Evolutionary conservation across 192 early-diverging fungal genomes (phyloP), one percentile per base, ranked within the genome.

Genomic region (Piromyces finnis): DNA sequence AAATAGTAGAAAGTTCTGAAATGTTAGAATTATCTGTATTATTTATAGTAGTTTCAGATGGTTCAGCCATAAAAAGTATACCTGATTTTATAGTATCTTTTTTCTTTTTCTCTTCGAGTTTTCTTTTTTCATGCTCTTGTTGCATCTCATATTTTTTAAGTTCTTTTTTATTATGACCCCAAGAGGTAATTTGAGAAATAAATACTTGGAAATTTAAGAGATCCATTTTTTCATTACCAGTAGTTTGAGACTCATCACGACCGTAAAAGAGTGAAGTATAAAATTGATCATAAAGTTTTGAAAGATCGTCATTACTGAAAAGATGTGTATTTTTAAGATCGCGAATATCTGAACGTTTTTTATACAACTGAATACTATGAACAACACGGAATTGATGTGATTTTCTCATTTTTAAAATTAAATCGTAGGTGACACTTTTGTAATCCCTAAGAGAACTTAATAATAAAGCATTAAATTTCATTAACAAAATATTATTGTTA

Each of bases 401-500:
- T 51, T 51, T 51, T 51, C 41, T 51, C 41, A 51, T 51, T 22
- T 51, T 51, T 51, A 22, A 51, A 51, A 51, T 51, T 51, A 51
- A 51, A 22, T 51, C 41, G 22, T 51, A 51, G 14, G 15, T 51
- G 18, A 51, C 41, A 17, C 41, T 22, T 22, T 51, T 51, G 14
- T 22, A 51, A 22, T 51, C 41, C 7, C 41, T 9, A 15, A 51
- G 14, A 3, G 41, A 51, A 51, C 14, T 22, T 3, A 51, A 15
- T 51, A 51, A 51, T 17, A 51, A 22, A 15, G 18, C 84, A 95
- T 96, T 1, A 97, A 96, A 51, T 9, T 51, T 51, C 17, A 92
- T 88, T 78, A 92, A 85, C 86, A 99, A 91, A n/a, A 99, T 86
- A 82, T 97, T 91, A 82, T 94, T 94, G 77, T 88, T 89, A 12